These are phyloP conservation scores for Trypanosoma melophagium DNA, from an alignment of 208 protist genomes.

Conservation along the genomic window DNA sequence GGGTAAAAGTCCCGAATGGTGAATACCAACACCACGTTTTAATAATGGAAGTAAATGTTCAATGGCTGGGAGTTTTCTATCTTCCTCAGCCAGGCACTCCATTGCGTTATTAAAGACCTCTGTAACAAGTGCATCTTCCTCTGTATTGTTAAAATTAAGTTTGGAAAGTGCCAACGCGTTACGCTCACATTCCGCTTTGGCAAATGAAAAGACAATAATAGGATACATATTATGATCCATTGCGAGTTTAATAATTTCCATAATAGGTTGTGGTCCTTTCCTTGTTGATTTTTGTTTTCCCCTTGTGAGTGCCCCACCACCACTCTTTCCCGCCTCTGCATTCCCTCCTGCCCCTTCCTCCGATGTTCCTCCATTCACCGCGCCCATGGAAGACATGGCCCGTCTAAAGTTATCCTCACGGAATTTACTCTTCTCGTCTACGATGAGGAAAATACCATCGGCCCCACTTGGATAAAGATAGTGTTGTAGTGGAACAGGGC, in stretches of 20 bases:
- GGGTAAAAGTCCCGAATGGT: slow-evolving; percentile 99
- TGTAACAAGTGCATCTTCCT: slow-evolving; percentile 93
- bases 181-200: slow-evolving; percentile 97
- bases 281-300: slow-evolving; percentile 26
- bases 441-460: slow-evolving; percentile 96
- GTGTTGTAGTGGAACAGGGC: slow-evolving; percentile 99
- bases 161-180: slow-evolving; percentile 93
- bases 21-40: slow-evolving; percentile 98
- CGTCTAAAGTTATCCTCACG: slow-evolving; percentile 96
- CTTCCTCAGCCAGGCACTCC: slow-evolving; percentile 93
- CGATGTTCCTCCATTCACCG: slow-evolving; percentile 15
- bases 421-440: slow-evolving; percentile 95
- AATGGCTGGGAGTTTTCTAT: slow-evolving; percentile 92
- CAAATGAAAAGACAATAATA: slow-evolving; percentile 99
- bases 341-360: no score
- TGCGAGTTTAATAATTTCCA: slow-evolving; percentile 96
- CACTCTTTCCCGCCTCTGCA: slow-evolving; percentile 14
- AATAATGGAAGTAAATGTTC: slow-evolving; percentile 96
- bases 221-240: slow-evolving; percentile 97
- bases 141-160: slow-evolving; percentile 95
- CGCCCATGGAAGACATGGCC: slow-evolving; percentile 89
- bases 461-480: slow-evolving; percentile 98
- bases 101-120: slow-evolving; percentile 96
- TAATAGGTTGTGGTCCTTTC: slow-evolving; percentile 61
- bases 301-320: slow-evolving; percentile 21